Evolutionary conservation across 495 filamentous ascomycete genomes (phyloP), one percentile per base, ranked within the genome.

Genomic region (Penicillium parvum): DNA sequence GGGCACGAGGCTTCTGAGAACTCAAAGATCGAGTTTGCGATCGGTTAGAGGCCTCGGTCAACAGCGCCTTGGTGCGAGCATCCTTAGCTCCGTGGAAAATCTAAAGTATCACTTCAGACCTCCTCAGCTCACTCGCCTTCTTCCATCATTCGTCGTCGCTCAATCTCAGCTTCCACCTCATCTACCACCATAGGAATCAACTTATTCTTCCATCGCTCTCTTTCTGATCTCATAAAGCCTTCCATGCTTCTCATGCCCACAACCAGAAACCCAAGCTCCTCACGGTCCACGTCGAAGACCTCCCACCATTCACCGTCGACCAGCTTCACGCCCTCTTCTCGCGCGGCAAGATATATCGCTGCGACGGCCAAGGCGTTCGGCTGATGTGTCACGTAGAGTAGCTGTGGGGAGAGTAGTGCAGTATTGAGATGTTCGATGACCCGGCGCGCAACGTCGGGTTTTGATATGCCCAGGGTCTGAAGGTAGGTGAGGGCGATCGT

Each of bases 211-310:
- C 77, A 81, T 34, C 52, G 65, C 36, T 61, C 63, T 43, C 55
- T 68, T 53, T 84, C 81, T 6, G 59, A 66, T 37, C 55, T 58
- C 30, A 79, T 82, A 64, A 85, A 90, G 1, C 79, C 82, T 49
- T 85, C 83, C 32, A 91, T 72, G 42, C 91, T 95, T 35, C 77
- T 67, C 79, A 98, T 81, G 0, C 72, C 90, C 18, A 95, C 87
- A 9, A 95, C 91, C 50, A 98, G 55, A 53, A 97, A 97, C 3
- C 92, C 92, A 34, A 97, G 69, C 60, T 95, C 90, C 73, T 98
- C 92, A 15, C 94, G 74, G 36, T 96, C 91, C n/a, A 90, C 86
- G 68, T 98, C 92, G 63, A 98, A 97, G 1, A 96, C 86, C 65
- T 94, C 90, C 92, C 92, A 98, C 92, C 92, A 98, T 37, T 88